Percentiles rank a stretch among this genome's conserved stretches.
Evolutionary conservation across 2,329 filamentous ascomycete genomes (phyloP).

Genomic region (Fusarium sp.): DNA sequence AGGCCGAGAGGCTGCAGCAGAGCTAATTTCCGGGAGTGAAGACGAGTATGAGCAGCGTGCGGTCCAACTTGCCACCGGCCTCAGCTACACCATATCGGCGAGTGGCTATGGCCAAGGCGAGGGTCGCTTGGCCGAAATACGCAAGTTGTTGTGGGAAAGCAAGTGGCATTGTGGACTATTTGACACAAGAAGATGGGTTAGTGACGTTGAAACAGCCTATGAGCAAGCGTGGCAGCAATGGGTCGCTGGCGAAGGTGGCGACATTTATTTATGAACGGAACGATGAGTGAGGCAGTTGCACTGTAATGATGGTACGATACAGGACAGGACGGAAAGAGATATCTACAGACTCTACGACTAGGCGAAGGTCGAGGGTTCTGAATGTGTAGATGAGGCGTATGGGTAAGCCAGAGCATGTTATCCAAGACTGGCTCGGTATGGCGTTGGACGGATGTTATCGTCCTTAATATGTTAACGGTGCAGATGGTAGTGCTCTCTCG

Average conservation of each 20-base stretch:
- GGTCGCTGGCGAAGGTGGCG: constrained; percentile 87
- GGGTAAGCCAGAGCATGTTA: constrained; percentile 12
- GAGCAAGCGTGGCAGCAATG: constrained; percentile 88
- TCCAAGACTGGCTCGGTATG: constrained; percentile 7
- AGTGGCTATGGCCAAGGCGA: constrained; percentile 62
- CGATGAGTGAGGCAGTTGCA: background rate
- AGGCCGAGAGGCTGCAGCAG: constrained; percentile 74
- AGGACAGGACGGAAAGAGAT: background rate
- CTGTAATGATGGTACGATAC: background rate
- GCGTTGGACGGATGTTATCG: constrained; percentile 23
- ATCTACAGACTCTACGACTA: background rate
- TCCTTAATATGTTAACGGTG: constrained; percentile 1
- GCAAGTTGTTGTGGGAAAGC: constrained; percentile 83
- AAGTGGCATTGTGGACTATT: constrained; percentile 91
- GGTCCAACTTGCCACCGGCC: constrained; percentile 70
- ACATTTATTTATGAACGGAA: constrained; percentile 78
- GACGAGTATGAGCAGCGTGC: constrained; percentile 86
- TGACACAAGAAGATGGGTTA: constrained; percentile 90
- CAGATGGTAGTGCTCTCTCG: background rate
- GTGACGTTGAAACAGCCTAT: constrained; percentile 89
- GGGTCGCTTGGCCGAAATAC: constrained; percentile 81
- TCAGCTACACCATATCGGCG: constrained; percentile 66
- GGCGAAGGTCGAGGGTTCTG: background rate
- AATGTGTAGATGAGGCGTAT: constrained; percentile 15
- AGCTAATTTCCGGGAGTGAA: constrained; percentile 83